phyloP scores from a whole-genome alignment of 2,329 filamentous ascomycete species.

The Cryphonectria parasitica region DNA sequence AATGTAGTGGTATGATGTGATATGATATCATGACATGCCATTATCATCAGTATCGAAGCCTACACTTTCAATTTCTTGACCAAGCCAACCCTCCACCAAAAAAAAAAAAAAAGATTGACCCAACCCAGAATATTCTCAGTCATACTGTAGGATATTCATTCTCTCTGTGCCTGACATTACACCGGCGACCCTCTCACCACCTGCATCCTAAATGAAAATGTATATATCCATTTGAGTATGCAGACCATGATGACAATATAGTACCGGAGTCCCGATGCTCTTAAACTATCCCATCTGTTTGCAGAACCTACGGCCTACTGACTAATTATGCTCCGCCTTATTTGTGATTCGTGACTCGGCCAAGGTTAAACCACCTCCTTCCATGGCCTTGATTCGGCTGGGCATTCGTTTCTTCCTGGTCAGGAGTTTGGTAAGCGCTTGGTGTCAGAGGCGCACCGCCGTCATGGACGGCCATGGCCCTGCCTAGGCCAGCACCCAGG shows the following conservation, averaged over 20 bases:
- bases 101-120: neutral
- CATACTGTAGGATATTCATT: no score
- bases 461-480: slow-evolving; percentile 13
- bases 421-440: neutral
- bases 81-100: neutral
- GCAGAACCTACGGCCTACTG: no score
- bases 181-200: neutral
- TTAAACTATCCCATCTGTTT: neutral
- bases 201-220: neutral
- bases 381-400: slow-evolving; percentile 21
- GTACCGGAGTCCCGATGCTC: neutral
- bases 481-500: slow-evolving; percentile 24
- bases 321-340: slow-evolving; percentile 13
- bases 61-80: neutral
- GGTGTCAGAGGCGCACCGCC: slow-evolving; percentile 21
- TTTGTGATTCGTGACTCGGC: slow-evolving; percentile 21
- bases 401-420: neutral
- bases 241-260: neutral
- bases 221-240: neutral
- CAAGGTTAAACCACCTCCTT: slow-evolving; percentile 26
- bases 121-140: neutral
- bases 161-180: no score
- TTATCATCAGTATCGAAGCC: neutral
- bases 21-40: neutral
- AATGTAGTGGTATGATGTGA: neutral